Evolutionary conservation across 2,329 filamentous ascomycete genomes (phyloP), one percentile per base, ranked within the genome.

Genomic region (Fusarium liriodendri): DNA sequence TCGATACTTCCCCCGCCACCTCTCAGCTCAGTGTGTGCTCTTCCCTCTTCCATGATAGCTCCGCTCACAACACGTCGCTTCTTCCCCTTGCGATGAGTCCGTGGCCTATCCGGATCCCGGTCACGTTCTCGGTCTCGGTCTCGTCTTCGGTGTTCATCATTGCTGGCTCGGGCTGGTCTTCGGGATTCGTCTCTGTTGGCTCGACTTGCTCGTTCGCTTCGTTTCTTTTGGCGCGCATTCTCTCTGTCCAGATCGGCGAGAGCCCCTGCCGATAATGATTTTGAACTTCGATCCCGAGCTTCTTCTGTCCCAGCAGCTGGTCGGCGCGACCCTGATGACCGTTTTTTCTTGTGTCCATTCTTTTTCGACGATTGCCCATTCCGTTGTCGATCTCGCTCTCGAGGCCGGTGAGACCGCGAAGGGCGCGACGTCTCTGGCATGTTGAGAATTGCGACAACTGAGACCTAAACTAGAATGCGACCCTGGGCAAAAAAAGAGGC

Each of bases 11-110:
- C 81, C 16, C 78, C 66, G 5, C 87, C 86, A 6, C 87, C 87
- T 69, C 87, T 81, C 7, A 88, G 62, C 3, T 80, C 81, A 7
- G 82, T 81, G 22, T 74, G 79, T 8, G 82, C 82, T n/a, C 84
- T 82, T 0, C 92, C 92, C 80, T 94, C 92, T 78, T 94, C 93
- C 75, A 93, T 84, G 20, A 92, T 83, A 0, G 91, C 91, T 22
- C 92, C 92, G 71, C 92, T 94, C 22, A 93, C 91, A n/a, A 93
- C 86, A 70, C 93, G 85, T 66, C 87, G 87, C 78, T 90, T 89
- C 73, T 87, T 87, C 47, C 81, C 81, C 59, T 83, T 83, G 62
- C 79, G 79, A 16, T 80, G 81, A 71, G 76, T 84, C 45, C 82
- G 80, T 13, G 83, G 80, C 58, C 64, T 75, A 33, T 74, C 77